Conservation (phyloP, 169 alveolate species). For the Babesia ovis region DNA sequence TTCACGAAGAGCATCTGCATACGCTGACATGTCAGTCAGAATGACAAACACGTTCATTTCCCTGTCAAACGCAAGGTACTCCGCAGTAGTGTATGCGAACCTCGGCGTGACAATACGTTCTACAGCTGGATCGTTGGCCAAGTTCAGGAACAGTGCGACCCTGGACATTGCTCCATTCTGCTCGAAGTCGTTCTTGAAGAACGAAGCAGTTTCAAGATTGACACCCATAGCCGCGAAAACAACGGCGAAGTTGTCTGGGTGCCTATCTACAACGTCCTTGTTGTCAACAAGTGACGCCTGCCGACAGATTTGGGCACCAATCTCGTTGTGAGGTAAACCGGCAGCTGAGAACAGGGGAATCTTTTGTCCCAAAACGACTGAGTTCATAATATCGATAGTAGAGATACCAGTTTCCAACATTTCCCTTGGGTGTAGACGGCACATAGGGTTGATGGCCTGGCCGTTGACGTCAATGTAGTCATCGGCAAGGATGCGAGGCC, state of each 20-base stretch:
- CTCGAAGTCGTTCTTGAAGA: constrained; percentile 99
- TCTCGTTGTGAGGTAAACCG: constrained; percentile 99
- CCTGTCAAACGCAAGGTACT: constrained; percentile 97
- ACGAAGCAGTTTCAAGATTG: constrained; percentile 99
- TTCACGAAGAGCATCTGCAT: constrained; percentile 99
- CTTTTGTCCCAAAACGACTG: constrained; percentile 99
- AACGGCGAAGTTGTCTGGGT: constrained; percentile 98
- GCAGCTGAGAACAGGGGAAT: constrained; percentile 99
- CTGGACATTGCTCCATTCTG: constrained; percentile 99
- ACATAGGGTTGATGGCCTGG: constrained; percentile 96
- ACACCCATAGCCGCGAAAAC: constrained; percentile 99
- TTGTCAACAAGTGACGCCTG: constrained; percentile 98
- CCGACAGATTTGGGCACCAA: constrained; percentile 99
- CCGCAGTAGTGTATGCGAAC: constrained; percentile 99
- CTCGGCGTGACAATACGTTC: constrained; percentile 98
- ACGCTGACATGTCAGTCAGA: constrained; percentile 99
- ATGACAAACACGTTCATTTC: constrained; percentile 98
- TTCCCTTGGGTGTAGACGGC: constrained; percentile 98
- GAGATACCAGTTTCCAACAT: constrained; percentile 99
- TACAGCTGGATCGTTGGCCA: constrained; percentile 99
- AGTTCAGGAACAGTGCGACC: constrained; percentile 96
- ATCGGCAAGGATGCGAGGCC: constrained; percentile 98
- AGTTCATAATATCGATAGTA: constrained; percentile 99
- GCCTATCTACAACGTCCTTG: constrained; percentile 96
- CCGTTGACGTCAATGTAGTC: constrained; percentile 96